A percentile compares a stretch with the other conserved stretches of the same genome.
phyloP scores from a whole-genome alignment of 768 basidiomycete genomes.

The Macrocybe gigantea region DNA sequence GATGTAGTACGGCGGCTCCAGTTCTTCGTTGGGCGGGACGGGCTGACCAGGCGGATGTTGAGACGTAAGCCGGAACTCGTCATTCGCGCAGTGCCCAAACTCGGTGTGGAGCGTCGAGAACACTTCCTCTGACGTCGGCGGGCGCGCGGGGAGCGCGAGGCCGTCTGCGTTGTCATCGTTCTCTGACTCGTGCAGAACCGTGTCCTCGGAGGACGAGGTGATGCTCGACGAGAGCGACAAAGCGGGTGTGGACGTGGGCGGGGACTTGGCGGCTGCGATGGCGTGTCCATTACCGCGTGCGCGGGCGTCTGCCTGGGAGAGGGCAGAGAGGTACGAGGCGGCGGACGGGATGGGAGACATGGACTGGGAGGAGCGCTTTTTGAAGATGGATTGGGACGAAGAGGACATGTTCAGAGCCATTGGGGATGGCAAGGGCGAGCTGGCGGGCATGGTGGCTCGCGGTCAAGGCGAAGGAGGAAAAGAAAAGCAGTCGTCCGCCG shows the following conservation, averaged over 20 bases:
- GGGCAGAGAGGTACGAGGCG: constrained; percentile 36
- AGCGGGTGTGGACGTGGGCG: constrained; percentile 63
- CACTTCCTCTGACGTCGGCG: constrained; percentile 77
- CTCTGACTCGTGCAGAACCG: constrained; percentile 44
- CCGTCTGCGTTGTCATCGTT: constrained; percentile 48
- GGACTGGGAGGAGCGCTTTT: constrained; percentile 39
- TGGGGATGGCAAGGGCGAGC: constrained; percentile 42
- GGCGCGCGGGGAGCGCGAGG: constrained; percentile 53
- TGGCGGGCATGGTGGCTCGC: constrained; percentile 9
- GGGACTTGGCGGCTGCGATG: constrained; percentile 8
- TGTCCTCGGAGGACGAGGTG: constrained; percentile 66
- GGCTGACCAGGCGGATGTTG: constrained; percentile 48
- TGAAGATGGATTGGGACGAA: constrained; percentile 52
- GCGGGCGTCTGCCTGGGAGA: constrained; percentile 55
- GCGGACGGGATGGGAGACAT: constrained; percentile 28
- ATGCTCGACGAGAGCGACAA: constrained; percentile 70
- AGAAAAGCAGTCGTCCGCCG: background rate
- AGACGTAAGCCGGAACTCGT: constrained; percentile 64
- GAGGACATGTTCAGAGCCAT: constrained; percentile 55
- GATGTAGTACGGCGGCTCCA: constrained; percentile 91
- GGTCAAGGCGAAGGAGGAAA: constrained; percentile 1
- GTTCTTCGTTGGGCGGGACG: constrained; percentile 52
- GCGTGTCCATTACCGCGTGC: constrained; percentile 39
- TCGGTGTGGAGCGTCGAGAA: constrained; percentile 82
- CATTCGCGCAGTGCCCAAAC: constrained; percentile 86